Conservation (phyloP, 306 rosid genomes). For the Dryas alaskensis region DNA sequence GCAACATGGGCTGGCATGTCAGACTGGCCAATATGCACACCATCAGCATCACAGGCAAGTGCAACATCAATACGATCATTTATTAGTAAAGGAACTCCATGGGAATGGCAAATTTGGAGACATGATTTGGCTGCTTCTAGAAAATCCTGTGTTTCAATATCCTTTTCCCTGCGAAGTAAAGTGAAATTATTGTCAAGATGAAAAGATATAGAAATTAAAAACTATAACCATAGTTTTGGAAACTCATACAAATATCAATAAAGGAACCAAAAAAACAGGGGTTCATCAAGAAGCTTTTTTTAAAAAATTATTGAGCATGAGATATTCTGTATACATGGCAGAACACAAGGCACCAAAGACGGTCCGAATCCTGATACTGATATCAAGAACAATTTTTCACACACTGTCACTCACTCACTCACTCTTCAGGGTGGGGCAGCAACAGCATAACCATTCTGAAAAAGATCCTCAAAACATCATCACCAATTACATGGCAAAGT, state of each 20-base stretch:
- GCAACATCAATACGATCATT: slow-evolving; percentile 85
- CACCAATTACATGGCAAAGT: too few species aligned
- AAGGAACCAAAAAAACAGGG: background rate
- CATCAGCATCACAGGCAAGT: slow-evolving; percentile 89
- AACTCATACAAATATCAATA: background rate
- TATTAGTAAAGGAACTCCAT: slow-evolving; percentile 73
- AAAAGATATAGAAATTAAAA: background rate
- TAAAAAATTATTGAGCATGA: background rate
- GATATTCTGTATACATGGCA: too few species aligned
- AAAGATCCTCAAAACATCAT: too few species aligned
- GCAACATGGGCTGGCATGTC: slow-evolving; percentile 69
- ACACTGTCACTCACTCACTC: too few species aligned
- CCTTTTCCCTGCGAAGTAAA: slow-evolving; percentile 68
- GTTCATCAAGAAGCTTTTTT: background rate
- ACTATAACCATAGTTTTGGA: background rate
- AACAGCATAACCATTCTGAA: background rate
- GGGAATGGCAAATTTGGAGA: slow-evolving; percentile 59
- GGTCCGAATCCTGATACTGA: too few species aligned
- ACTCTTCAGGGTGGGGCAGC: background rate
- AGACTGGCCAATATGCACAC: slow-evolving; percentile 91
- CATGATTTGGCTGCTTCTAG: slow-evolving; percentile 78
- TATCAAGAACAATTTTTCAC: too few species aligned
- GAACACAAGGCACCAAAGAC: too few species aligned
- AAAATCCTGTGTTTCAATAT: slow-evolving; percentile 62
- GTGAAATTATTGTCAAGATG: background rate